Percentiles rank a stretch among this genome's conserved stretches.
Conservation (phyloP, 495 filamentous ascomycete genomes). For the Penicillium psychrofluorescens region DNA sequence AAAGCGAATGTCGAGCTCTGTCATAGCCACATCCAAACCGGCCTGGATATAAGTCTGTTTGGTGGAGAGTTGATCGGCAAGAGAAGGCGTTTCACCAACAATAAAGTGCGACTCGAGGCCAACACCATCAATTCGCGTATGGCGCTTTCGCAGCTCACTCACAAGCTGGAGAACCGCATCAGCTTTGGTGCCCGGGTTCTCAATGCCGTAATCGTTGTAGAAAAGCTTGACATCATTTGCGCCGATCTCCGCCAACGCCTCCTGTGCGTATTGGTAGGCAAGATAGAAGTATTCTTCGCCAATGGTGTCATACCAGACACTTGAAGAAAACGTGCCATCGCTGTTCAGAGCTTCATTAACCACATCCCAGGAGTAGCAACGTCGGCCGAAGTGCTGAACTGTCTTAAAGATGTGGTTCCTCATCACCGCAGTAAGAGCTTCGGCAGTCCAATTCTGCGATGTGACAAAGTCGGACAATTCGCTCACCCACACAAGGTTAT, state of each 20-base stretch:
- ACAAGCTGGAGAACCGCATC: constrained; percentile 38
- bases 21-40: constrained; percentile 52
- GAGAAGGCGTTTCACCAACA: constrained; percentile 40
- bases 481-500: constrained; percentile 51
- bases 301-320: constrained; percentile 17
- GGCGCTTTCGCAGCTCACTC: constrained; percentile 34
- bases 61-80: constrained; percentile 24
- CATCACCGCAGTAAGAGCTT: constrained; percentile 35
- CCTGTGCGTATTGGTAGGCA: constrained; percentile 41
- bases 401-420: constrained; percentile 37
- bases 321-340: constrained; percentile 27
- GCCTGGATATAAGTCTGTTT: constrained; percentile 38
- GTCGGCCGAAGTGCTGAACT: constrained; percentile 37
- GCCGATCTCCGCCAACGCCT: constrained; percentile 12
- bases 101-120: constrained; percentile 55
- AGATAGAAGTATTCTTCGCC: constrained; percentile 19
- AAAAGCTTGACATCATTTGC: constrained; percentile 47
- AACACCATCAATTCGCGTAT: constrained; percentile 52
- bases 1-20: constrained; percentile 55
- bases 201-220: constrained; percentile 63
- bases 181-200: constrained; percentile 45
- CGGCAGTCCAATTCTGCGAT: constrained; percentile 37
- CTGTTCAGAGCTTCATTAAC: constrained; percentile 47
- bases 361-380: constrained; percentile 44
- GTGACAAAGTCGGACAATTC: constrained; percentile 46